Percentiles rank a stretch among this genome's conserved stretches.
Conservation (phyloP, 306 rosid genomes). For the Dryas drummondii region DNA sequence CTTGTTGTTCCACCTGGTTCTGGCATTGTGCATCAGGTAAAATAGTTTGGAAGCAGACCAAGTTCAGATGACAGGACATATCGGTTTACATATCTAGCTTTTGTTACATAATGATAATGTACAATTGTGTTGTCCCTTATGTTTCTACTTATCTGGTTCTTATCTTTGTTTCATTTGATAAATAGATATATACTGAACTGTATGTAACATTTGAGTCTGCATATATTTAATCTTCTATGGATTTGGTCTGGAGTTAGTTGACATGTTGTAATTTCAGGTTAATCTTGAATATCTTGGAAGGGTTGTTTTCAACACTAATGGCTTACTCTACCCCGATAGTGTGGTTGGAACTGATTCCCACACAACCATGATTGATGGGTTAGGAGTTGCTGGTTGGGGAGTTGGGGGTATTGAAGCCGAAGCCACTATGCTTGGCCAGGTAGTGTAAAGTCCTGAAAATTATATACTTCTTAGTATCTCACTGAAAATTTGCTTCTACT, state of each 20-base stretch:
- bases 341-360: conserved; percentile 97
- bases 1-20: conserved; percentile 98
- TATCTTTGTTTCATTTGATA: not conserved
- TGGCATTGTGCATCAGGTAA: conserved; percentile 94
- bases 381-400: conserved; percentile 98
- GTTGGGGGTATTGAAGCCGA: conserved; percentile 99
- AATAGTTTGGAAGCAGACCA: conserved; percentile 11
- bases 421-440: conserved; percentile 97
- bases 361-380: conserved; percentile 94
- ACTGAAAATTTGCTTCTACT: conserved; percentile 18
- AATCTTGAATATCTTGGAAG: conserved; percentile 96
- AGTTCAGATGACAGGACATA: too few species aligned
- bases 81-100: not conserved
- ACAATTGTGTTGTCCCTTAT: too few species aligned
- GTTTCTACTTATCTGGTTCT: too few species aligned
- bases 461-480: not conserved
- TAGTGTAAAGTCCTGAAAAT: conserved; percentile 32
- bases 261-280: conserved; percentile 54
- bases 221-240: not conserved
- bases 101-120: too few species aligned
- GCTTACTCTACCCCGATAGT: conserved; percentile 89
- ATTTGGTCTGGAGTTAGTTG: conserved; percentile 10
- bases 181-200: not conserved
- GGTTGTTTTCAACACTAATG: conserved; percentile 83
- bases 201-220: not conserved